phyloP scores from a whole-genome alignment of 108 stramenopile species.

The Parietichytrium sp. region DNA sequence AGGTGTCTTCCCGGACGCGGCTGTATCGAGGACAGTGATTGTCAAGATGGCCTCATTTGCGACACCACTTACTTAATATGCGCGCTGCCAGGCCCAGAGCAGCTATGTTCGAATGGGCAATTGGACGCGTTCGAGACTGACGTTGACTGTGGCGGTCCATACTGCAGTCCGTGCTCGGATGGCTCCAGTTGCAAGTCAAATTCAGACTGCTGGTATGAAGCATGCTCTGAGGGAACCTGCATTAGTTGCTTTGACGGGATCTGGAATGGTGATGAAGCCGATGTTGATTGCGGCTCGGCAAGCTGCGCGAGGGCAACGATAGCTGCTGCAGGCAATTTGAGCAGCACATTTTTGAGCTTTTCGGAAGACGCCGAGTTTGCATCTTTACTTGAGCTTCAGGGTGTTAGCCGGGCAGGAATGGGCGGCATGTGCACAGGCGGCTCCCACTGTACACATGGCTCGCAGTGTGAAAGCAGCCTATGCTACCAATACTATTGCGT shows the following conservation, averaged over 20 bases:
- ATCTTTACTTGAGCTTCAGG: background rate
- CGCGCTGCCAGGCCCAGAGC: background rate
- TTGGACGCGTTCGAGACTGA: background rate
- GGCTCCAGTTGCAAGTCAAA: background rate
- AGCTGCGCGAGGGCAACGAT: background rate
- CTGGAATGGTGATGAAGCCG: constrained; percentile 6
- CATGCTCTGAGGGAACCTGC: background rate
- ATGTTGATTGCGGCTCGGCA: constrained; percentile 10
- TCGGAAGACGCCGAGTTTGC: background rate
- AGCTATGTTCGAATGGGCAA: background rate
- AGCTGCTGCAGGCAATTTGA: too few species aligned
- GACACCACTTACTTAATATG: background rate
- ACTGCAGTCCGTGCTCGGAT: background rate
- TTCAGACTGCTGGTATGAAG: background rate
- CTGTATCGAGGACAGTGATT: background rate
- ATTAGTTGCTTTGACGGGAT: constrained; percentile 8
- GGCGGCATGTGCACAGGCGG: background rate
- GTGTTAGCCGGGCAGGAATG: background rate
- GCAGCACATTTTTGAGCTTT: too few species aligned
- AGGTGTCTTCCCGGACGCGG: background rate
- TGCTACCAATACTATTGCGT: background rate
- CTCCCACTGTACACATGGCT: background rate
- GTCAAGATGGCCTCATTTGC: background rate
- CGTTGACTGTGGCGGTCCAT: background rate
- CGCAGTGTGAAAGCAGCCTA: background rate